These are phyloP conservation scores for Colletotrichum coccodes DNA, from an alignment of 2,329 filamentous ascomycete species.

Conservation along the genomic window DNA sequence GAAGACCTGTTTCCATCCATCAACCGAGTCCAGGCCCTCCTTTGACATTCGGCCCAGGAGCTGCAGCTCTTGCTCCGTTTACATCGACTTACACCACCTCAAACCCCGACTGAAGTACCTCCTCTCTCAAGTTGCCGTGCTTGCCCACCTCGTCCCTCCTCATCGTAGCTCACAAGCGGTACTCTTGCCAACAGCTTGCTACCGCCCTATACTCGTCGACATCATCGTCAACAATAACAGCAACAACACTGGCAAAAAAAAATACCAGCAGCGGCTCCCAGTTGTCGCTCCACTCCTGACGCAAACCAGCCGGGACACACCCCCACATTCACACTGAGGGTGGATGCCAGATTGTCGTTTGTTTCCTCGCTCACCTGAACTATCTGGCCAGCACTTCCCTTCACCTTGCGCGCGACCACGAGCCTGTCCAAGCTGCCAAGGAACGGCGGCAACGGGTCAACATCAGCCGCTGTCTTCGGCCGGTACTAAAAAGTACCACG, in stretches of 20 bases:
- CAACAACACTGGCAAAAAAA: not conserved
- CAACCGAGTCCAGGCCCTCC: constrained; percentile 18
- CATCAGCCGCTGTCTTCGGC: not conserved
- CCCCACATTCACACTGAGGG: not conserved
- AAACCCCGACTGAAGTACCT: not conserved
- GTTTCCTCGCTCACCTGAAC: constrained; percentile 21
- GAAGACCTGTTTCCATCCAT: constrained; percentile 14
- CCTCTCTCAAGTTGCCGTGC: not conserved
- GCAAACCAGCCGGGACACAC: constrained; percentile 10
- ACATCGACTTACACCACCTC: constrained; percentile 4
- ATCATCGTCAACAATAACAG: not conserved
- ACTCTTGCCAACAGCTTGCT: not conserved
- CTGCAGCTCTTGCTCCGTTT: constrained; percentile 10
- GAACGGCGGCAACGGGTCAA: constrained; percentile 3
- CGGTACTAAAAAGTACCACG: not conserved
- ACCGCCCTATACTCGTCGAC: not conserved
- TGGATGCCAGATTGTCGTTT: not conserved
- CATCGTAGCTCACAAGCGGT: not conserved
- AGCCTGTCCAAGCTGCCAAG: not conserved
- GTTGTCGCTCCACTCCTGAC: constrained; percentile 9
- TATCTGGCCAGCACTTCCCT: not conserved
- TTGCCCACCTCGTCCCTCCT: not conserved
- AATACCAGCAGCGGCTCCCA: not conserved
- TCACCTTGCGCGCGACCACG: not conserved
- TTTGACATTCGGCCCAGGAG: constrained; percentile 22